These are phyloP conservation scores for Claviceps capensis DNA, from an alignment of 2,329 filamentous ascomycete species.

Conservation along the genomic window DNA sequence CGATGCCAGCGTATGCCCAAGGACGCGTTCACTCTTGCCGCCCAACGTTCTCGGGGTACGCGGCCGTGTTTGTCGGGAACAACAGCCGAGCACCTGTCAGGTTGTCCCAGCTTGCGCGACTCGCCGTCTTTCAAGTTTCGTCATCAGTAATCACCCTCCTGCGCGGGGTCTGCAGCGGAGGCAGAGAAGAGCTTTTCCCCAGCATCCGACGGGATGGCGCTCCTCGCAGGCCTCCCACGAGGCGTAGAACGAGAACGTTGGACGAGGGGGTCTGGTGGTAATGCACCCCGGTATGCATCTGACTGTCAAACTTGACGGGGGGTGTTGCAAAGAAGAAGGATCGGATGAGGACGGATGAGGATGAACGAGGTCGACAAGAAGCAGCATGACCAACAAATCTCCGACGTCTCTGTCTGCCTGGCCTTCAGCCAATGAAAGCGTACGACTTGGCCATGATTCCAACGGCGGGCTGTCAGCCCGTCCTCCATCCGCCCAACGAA, in stretches of 20 bases:
- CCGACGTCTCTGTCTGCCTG: neutral
- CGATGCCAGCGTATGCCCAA: neutral
- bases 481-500: neutral
- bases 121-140: neutral
- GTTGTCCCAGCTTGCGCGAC: neutral
- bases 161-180: neutral
- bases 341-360: neutral
- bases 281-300: neutral
- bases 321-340: neutral
- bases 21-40: neutral
- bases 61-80: neutral
- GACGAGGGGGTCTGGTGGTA: no score
- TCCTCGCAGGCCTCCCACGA: neutral
- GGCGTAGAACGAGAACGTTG: no score
- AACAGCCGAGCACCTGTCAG: no score
- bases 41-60: neutral
- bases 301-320: neutral
- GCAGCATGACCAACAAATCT: neutral
- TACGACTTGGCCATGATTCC: neutral
- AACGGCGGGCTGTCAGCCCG: neutral
- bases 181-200: neutral
- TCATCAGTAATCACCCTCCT: neutral
- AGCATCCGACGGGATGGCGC: neutral
- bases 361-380: neutral
- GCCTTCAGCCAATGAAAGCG: neutral